Evolutionary conservation across 441 rosid species (phyloP).

Genomic region (Croton laevigatus): DNA sequence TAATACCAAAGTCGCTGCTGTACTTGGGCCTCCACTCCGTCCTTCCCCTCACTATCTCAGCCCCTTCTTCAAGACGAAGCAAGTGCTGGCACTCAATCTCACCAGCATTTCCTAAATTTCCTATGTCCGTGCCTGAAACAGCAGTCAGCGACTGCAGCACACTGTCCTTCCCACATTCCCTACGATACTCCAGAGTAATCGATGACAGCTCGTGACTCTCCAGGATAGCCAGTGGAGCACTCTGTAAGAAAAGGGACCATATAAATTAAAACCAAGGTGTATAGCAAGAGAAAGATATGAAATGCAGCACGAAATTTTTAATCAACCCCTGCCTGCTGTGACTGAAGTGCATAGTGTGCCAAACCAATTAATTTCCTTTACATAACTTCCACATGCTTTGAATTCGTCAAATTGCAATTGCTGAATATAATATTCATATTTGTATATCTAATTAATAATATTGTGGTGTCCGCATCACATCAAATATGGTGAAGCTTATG

Average conservation of each 20-base stretch:
- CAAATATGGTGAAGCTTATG: background rate
- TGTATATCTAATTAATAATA: background rate
- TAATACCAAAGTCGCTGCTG: conserved; percentile 34
- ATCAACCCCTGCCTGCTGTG: too few relatives aligned
- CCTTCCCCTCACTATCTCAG: conserved; percentile 89
- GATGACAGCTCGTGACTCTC: conserved; percentile 79
- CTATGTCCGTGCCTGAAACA: conserved; percentile 42
- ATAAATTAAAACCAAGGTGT: background rate
- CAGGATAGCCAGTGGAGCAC: conserved; percentile 80
- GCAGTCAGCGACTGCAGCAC: conserved; percentile 88
- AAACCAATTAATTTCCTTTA: background rate
- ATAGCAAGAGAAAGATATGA: too few relatives aligned
- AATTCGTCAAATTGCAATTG: background rate
- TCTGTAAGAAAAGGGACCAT: conserved; percentile 36
- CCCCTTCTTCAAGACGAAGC: conserved; percentile 78
- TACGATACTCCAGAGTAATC: conserved; percentile 87
- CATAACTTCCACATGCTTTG: background rate
- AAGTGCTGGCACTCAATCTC: conserved; percentile 83
- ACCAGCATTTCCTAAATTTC: conserved; percentile 39
- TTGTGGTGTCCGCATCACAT: background rate
- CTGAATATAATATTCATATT: background rate
- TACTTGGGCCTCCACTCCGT: conserved; percentile 87
- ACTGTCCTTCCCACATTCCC: conserved; percentile 96
- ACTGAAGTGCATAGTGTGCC: too few relatives aligned
- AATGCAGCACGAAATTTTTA: too few relatives aligned